Percentiles rank a stretch among this genome's conserved stretches.
Evolutionary conservation across 495 filamentous ascomycete genomes (phyloP).

Genomic region (Astrothelium macrocarpum): DNA sequence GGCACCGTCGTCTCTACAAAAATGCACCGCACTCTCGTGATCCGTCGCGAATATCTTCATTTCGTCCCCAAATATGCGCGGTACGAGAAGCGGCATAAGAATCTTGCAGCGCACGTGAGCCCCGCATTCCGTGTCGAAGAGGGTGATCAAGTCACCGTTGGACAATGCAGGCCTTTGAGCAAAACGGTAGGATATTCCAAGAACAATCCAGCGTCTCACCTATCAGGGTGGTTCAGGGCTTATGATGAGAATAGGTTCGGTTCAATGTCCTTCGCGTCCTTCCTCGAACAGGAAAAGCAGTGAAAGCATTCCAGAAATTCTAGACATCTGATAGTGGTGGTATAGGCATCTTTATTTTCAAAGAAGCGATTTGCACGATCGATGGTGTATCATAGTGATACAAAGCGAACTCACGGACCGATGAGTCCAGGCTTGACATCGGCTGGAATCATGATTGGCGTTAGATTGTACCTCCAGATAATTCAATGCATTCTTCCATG

Average conservation of each 20-base stretch:
- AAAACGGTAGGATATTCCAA: slow-evolving; percentile 73
- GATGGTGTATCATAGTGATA: neutral
- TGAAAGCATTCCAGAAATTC: slow-evolving; percentile 98
- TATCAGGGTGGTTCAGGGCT: neutral
- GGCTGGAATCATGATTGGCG: neutral
- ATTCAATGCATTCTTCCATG: neutral
- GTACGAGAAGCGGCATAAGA: slow-evolving; percentile 99
- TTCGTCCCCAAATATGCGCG: slow-evolving; percentile 97
- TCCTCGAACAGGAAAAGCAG: slow-evolving; percentile 88
- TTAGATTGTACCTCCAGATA: neutral
- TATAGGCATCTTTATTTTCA: neutral
- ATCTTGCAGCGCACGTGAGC: slow-evolving; percentile 95
- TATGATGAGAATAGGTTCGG: slow-evolving; percentile 55
- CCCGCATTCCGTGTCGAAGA: slow-evolving; percentile 99
- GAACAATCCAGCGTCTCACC: neutral
- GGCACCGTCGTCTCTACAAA: slow-evolving; percentile 91
- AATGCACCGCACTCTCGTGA: slow-evolving; percentile 65
- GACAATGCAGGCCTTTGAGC: slow-evolving; percentile 94
- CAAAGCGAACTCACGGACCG: neutral
- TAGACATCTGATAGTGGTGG: slow-evolving; percentile 37
- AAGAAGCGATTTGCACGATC: neutral
- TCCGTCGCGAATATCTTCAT: slow-evolving; percentile 99
- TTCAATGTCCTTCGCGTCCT: slow-evolving; percentile 99
- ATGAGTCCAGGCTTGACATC: neutral
- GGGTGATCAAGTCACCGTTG: slow-evolving; percentile 97